Percentiles rank a stretch among this genome's conserved stretches.
Evolutionary conservation across 192 early-diverging fungal species (phyloP).

Genomic region (Coemansia sp.): DNA sequence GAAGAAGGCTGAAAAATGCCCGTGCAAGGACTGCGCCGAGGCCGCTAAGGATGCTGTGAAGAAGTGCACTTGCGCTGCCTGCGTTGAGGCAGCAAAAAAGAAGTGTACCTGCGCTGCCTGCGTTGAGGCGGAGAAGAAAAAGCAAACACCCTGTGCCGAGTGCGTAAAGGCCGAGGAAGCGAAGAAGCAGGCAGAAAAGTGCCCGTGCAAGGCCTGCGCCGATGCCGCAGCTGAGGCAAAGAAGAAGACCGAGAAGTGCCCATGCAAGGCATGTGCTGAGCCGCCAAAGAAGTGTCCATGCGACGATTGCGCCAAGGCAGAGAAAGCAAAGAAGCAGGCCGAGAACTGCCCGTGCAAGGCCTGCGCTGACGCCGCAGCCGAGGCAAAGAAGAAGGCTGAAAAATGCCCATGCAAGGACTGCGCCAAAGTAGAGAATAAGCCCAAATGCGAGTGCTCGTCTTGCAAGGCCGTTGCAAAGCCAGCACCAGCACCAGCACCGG

Average conservation of each 20-base stretch:
- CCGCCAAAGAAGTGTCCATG: slow-evolving; percentile 12
- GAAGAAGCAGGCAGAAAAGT: slow-evolving; percentile 42
- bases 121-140: slow-evolving; percentile 31
- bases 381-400: slow-evolving; percentile 16
- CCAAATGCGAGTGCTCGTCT: slow-evolving; percentile 22
- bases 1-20: slow-evolving; percentile 39
- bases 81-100: slow-evolving; percentile 15
- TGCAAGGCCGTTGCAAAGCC: slow-evolving; percentile 24
- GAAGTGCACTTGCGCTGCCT: slow-evolving; percentile 1
- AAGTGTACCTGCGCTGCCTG: slow-evolving; percentile 18
- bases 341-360: slow-evolving; percentile 29
- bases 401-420: slow-evolving; percentile 15
- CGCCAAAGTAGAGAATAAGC: slow-evolving; percentile 17
- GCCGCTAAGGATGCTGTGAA: slow-evolving; percentile 27
- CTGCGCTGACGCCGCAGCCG: slow-evolving; percentile 28
- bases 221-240: slow-evolving; percentile 33
- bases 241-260: slow-evolving; percentile 38
- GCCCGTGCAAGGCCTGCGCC: slow-evolving; percentile 31
- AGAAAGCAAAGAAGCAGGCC: slow-evolving; percentile 34
- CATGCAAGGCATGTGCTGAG: slow-evolving; percentile 3
- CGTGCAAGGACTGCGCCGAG: slow-evolving; percentile 29
- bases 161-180: slow-evolving; percentile 31
- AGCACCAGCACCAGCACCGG: slow-evolving; percentile 12
- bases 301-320: slow-evolving; percentile 27
- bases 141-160: slow-evolving; percentile 20